Percentiles rank a stretch among this genome's conserved stretches.
Evolutionary conservation across 2,329 filamentous ascomycete species (phyloP).

Genomic region (Trichoderma koningiopsis): DNA sequence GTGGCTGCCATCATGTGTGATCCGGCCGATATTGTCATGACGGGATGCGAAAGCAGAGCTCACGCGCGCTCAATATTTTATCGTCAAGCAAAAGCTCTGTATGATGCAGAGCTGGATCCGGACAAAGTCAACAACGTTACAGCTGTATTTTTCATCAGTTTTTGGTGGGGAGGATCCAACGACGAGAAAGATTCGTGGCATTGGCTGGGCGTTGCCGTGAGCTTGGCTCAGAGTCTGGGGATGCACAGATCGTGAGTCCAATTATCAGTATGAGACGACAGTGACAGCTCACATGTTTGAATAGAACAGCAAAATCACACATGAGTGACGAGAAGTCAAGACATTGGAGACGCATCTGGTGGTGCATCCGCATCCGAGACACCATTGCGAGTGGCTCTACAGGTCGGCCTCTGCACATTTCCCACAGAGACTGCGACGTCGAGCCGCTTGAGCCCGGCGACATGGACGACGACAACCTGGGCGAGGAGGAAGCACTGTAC

Average conservation of each 20-base stretch:
- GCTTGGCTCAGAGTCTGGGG: slow-evolving; percentile 4
- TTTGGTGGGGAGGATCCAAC: slow-evolving; percentile 10
- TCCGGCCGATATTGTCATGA: neutral
- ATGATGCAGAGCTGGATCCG: slow-evolving; percentile 2
- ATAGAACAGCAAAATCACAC: slow-evolving; percentile 3
- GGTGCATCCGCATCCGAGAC: slow-evolving; percentile 6
- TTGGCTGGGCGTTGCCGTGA: slow-evolving; percentile 5
- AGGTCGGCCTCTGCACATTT: neutral
- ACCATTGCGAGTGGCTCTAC: slow-evolving; percentile 1
- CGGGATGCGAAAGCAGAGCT: neutral
- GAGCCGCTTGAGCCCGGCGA: neutral
- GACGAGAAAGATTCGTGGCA: slow-evolving; percentile 15
- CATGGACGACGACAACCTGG: neutral
- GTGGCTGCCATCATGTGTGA: slow-evolving; percentile 7
- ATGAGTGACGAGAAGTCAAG: slow-evolving; percentile 7
- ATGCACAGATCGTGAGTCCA: slow-evolving; percentile 8
- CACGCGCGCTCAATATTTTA: neutral
- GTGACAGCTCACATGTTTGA: neutral
- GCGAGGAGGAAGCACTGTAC: neutral
- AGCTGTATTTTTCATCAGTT: neutral
- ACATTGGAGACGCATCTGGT: slow-evolving; percentile 9
- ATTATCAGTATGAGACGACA: no score
- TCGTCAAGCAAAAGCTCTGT: neutral
- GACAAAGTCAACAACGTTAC: slow-evolving; percentile 7
- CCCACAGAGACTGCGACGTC: neutral